Percentiles rank a stretch among this genome's conserved stretches.
Evolutionary conservation across 2,329 filamentous ascomycete genomes (phyloP).

Genomic region (Lasiodiplodia citricola): DNA sequence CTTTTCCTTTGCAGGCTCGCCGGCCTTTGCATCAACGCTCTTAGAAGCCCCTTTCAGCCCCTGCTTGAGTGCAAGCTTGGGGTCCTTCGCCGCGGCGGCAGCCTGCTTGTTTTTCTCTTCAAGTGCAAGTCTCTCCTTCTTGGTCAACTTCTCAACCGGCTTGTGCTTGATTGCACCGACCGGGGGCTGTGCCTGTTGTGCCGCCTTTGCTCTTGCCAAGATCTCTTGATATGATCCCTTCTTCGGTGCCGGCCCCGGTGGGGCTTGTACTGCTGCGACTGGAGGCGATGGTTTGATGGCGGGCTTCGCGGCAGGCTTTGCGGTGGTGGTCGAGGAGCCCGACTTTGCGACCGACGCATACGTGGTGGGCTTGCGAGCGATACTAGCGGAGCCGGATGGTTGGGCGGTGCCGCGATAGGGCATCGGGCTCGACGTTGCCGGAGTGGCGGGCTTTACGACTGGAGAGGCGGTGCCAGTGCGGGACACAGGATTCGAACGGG

Average conservation of each 20-base stretch:
- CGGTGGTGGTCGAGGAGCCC: conserved; percentile 26
- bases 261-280: conserved; percentile 22
- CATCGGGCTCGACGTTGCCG: conserved; percentile 30
- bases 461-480: conserved; percentile 26
- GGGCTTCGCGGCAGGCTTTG: conserved; percentile 28
- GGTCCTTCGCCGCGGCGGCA: conserved; percentile 25
- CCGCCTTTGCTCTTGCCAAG: conserved; percentile 72
- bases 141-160: conserved; percentile 67
- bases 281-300: conserved; percentile 30
- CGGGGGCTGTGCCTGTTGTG: conserved; percentile 50
- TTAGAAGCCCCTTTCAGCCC: conserved; percentile 31
- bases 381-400: conserved; percentile 35
- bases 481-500: conserved; percentile 26
- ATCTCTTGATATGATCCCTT: conserved; percentile 78
- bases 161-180: conserved; percentile 78
- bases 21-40: conserved; percentile 32
- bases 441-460: conserved; percentile 11
- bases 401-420: conserved; percentile 47
- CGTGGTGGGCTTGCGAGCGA: conserved; percentile 37
- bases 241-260: conserved; percentile 60
- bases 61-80: conserved; percentile 39
- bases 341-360: conserved; percentile 30
- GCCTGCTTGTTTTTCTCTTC: conserved; percentile 51
- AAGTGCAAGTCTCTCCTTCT: conserved; percentile 59
- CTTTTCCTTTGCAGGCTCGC: conserved; percentile 39